phyloP scores from a whole-genome alignment of 768 basidiomycete species.

The Boletus bicolor region DNA sequence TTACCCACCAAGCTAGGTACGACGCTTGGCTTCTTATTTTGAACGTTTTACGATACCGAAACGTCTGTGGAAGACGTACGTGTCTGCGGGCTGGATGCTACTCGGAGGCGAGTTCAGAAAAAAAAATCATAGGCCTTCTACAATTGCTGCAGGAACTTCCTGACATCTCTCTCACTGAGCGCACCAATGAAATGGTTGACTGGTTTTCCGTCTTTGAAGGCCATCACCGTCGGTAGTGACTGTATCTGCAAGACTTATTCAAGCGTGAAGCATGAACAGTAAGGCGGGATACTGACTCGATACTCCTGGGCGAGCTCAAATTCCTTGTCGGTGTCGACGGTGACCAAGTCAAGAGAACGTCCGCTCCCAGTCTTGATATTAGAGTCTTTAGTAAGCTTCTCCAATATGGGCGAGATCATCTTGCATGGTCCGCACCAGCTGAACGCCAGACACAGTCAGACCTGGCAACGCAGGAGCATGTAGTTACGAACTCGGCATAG shows the following conservation, averaged over 20 bases:
- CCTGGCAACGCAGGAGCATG: not conserved
- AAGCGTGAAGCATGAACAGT: not conserved
- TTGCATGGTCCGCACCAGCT: constrained; percentile 84
- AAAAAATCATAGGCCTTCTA: constrained; percentile 8
- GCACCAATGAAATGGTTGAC: constrained; percentile 66
- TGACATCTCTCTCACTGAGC: constrained; percentile 41
- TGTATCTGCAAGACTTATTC: constrained; percentile 45
- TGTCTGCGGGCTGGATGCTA: not conserved
- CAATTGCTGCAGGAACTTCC: constrained; percentile 44
- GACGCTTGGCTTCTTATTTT: not conserved
- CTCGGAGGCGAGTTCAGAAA: not conserved
- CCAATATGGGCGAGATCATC: constrained; percentile 64
- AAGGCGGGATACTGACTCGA: constrained; percentile 33
- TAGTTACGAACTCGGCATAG: constrained; percentile 66
- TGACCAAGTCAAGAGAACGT: constrained; percentile 64
- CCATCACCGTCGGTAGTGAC: constrained; percentile 79
- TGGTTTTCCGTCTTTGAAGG: constrained; percentile 62
- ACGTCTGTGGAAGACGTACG: not conserved
- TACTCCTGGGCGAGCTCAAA: constrained; percentile 47
- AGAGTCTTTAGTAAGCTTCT: constrained; percentile 51
- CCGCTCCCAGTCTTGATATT: constrained; percentile 49
- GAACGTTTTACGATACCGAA: constrained; percentile 10
- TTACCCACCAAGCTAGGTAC: constrained; percentile 10
- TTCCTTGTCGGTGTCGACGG: constrained; percentile 61
- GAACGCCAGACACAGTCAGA: constrained; percentile 4